Conservation (phyloP, 2,329 filamentous ascomycete genomes). For the Clathrospora elynae region DNA sequence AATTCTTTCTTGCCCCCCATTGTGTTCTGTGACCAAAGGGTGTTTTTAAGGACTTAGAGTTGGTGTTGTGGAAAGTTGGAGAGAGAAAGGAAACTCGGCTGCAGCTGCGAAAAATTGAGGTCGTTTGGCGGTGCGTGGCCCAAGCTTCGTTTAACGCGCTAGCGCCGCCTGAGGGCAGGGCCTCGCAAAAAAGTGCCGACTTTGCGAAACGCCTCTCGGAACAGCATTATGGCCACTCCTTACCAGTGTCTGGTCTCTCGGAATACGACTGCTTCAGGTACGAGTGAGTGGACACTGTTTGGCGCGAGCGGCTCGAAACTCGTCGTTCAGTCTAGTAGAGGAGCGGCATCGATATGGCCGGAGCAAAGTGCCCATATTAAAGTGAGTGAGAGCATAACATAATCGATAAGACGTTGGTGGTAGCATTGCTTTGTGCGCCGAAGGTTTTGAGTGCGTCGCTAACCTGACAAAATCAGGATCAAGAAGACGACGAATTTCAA, state of each 20-base stretch:
- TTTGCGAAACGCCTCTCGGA: constrained; percentile 11
- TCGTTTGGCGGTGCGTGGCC: constrained; percentile 29
- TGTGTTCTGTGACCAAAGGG: constrained; percentile 94
- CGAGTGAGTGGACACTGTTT: constrained; percentile 61
- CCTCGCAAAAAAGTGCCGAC: constrained; percentile 17
- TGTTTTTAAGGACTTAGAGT: constrained; percentile 89
- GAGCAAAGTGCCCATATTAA: constrained; percentile 23
- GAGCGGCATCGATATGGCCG: constrained; percentile 38
- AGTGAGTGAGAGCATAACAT: constrained; percentile 28
- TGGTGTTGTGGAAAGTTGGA: constrained; percentile 33
- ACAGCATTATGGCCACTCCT: constrained; percentile 41
- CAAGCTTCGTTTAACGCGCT: constrained; percentile 23
- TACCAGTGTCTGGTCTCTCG: constrained; percentile 49
- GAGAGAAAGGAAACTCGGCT: constrained; percentile 18
- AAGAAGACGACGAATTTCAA: constrained; percentile 31
- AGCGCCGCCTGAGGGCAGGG: constrained; percentile 17
- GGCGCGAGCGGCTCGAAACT: constrained; percentile 76
- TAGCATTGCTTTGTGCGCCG: not conserved
- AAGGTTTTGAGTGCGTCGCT: constrained; percentile 10
- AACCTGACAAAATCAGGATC: constrained; percentile 28
- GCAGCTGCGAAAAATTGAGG: constrained; percentile 32
- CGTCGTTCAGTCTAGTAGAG: constrained; percentile 53
- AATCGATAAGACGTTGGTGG: not conserved
- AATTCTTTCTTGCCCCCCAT: constrained; percentile 97
- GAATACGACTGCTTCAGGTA: constrained; percentile 16